A percentile compares a stretch with the other conserved stretches of the same genome.
Conservation (phyloP, 441 rosid genomes). For the Croton laevigatus region DNA sequence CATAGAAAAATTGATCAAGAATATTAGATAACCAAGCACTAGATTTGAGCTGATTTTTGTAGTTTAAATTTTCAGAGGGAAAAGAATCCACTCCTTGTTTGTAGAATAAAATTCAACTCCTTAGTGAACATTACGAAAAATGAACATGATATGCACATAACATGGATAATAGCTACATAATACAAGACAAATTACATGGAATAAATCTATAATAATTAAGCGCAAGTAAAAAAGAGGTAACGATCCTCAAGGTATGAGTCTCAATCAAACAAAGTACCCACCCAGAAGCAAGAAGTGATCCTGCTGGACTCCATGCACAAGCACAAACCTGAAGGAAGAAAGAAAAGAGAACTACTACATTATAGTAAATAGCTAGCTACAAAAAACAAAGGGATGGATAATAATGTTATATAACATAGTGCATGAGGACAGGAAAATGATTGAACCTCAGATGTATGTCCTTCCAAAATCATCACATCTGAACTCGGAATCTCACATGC, state of each 20-base stretch:
- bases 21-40: background rate
- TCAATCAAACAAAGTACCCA: conserved; percentile 38
- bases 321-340: conserved; percentile 75
- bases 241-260: conserved; percentile 6
- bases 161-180: background rate
- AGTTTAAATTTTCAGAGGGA: background rate
- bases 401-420: background rate
- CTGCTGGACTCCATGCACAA: conserved; percentile 98
- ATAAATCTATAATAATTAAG: conserved; percentile 3
- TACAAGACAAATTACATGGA: background rate
- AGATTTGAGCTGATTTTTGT: background rate
- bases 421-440: conserved; percentile 16
- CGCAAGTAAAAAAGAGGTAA: background rate
- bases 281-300: conserved; percentile 99
- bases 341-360: background rate
- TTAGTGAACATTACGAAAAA: background rate
- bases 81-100: background rate
- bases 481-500: conserved; percentile 66
- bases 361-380: conserved; percentile 1
- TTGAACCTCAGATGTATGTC: conserved; percentile 95
- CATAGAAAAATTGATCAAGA: background rate
- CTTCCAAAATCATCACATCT: conserved; percentile 89
- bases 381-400: background rate
- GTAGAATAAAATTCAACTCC: background rate
- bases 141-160: background rate